Conservation (phyloP, 345 rosid species). For the Diplotaxis tenuifolia region DNA sequence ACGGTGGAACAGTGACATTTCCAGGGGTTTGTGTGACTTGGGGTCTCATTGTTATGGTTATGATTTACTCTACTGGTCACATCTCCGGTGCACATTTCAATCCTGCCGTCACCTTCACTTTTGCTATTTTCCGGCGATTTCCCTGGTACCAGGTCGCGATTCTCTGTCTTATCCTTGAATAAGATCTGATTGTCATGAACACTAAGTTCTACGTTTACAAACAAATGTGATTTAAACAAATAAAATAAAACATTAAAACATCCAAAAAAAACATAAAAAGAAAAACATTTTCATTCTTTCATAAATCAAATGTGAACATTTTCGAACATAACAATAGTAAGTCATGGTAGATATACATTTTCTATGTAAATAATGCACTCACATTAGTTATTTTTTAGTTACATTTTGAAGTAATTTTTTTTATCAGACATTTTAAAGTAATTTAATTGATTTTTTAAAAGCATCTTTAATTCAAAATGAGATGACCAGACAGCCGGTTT, state of each 20-base stretch:
- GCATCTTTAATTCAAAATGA: background rate
- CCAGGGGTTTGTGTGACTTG: constrained; percentile 66
- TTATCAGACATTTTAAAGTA: background rate
- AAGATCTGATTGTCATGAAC: background rate
- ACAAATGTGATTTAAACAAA: background rate
- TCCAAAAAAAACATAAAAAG: background rate
- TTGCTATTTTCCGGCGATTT: constrained; percentile 54
- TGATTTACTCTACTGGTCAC: constrained; percentile 69
- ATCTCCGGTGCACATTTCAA: constrained; percentile 87
- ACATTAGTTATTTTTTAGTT: background rate
- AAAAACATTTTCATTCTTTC: background rate
- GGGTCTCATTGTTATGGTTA: constrained; percentile 75
- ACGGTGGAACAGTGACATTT: constrained; percentile 52
- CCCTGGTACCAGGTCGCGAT: constrained; percentile 46
- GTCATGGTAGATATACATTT: background rate
- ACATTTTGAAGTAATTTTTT: background rate
- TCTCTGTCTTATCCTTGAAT: background rate
- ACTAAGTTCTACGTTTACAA: background rate
- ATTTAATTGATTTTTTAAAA: background rate
- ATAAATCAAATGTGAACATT: background rate
- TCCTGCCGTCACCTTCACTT: constrained; percentile 68
- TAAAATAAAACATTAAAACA: too few relatives aligned
- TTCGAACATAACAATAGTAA: background rate
- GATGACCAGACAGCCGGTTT: background rate
- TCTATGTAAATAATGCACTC: background rate